Evolutionary conservation across 495 filamentous ascomycete species (phyloP), one percentile per base, ranked within the genome.

Genomic region (Daldinia bambusicola): DNA sequence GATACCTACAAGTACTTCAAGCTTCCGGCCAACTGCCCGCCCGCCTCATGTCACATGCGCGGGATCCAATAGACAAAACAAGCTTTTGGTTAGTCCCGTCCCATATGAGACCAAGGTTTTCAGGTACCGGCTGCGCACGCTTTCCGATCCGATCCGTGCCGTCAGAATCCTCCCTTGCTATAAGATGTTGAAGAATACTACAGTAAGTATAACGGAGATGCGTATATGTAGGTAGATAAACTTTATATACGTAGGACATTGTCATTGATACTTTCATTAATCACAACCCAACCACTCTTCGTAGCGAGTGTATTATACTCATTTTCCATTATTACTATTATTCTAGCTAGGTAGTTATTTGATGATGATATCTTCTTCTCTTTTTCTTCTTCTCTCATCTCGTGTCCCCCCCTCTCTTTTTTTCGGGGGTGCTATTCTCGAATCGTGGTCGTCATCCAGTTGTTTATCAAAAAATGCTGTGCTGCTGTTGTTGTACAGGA

Each of bases 271-370:
- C n/a, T n/a, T n/a, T n/a, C n/a, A n/a, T n/a, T n/a, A n/a, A n/a
- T n/a, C n/a, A n/a, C n/a, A n/a, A n/a, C n/a, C n/a, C n/a, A n/a
- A n/a, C n/a, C 10, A 8, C 18, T 9, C 9, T 48, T 48, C 43
- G 22, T 48, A 48, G 10, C 10, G 6, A 4, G 43, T 48, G 6
- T 32, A 16, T 30, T 53, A 32, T 53, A 32, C 22, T 53, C 22
- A 53, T 53, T 32, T 32, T 22, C 6, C 12, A 55, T 72, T 68
- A 72, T 65, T 72, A 72, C 36, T 64, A 63, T 68, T 72, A 68
- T 50, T 72, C 64, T 72, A 68, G 37, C 51, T 64, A 36, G 34
- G 34, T 36, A 36, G 6, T 36, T 36, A 64, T 34, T n/a, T 48
- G 50, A 16, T 64, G 52, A 61, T 26, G 26, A 26, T 26, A 26